phyloP scores from a whole-genome alignment of 2,329 filamentous ascomycete genomes.

The Aureobasidium vineae region DNA sequence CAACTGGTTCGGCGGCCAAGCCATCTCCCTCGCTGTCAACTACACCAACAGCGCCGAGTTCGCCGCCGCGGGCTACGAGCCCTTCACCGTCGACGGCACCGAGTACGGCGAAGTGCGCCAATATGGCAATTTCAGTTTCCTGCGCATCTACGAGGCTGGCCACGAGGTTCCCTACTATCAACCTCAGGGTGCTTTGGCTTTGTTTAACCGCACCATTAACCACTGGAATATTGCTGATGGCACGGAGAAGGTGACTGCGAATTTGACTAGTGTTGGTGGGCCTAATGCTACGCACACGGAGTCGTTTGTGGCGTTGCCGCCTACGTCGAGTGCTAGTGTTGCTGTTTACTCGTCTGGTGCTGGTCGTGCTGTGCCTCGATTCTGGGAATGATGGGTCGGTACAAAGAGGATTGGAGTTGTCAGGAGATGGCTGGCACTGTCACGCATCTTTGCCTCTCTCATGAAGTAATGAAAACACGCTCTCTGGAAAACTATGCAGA shows the following conservation, averaged over 20 bases:
- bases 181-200: slow-evolving; percentile 37
- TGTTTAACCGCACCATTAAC: slow-evolving; percentile 42
- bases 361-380: background rate
- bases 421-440: background rate
- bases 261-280: slow-evolving; percentile 37
- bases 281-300: slow-evolving; percentile 45
- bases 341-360: background rate
- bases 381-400: background rate
- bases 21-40: slow-evolving; percentile 47
- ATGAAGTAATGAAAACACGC: background rate
- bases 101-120: slow-evolving; percentile 44
- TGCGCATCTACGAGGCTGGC: slow-evolving; percentile 41
- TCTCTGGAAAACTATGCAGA: background rate
- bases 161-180: slow-evolving; percentile 47
- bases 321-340: slow-evolving; percentile 29
- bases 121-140: slow-evolving; percentile 36
- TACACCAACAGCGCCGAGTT: slow-evolving; percentile 40
- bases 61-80: slow-evolving; percentile 35
- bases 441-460: background rate
- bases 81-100: slow-evolving; percentile 41
- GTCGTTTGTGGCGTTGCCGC: slow-evolving; percentile 39
- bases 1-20: slow-evolving; percentile 52
- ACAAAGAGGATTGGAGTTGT: background rate
- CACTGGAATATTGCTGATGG: slow-evolving; percentile 42
- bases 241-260: slow-evolving; percentile 37